Evolutionary conservation across 1,284 basidiomycete genomes (phyloP).

Genomic region (Fomitiporia mediterranea): DNA sequence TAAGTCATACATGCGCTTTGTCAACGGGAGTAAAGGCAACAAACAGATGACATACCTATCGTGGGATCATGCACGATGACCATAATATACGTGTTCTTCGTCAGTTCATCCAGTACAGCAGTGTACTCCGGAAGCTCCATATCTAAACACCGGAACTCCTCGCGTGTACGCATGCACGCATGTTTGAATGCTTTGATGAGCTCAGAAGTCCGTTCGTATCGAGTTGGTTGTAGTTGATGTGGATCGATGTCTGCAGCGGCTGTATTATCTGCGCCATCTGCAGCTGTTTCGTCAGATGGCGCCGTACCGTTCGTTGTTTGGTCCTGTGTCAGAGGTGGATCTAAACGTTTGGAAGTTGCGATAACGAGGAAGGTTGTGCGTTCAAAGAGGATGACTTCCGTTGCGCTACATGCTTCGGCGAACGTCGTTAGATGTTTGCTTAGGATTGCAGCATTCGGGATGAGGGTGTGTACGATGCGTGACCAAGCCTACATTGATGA

Average conservation of each 20-base stretch:
- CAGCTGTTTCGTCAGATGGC: constrained; percentile 22
- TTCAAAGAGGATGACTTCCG: constrained; percentile 95
- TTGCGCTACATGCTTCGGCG: constrained; percentile 80
- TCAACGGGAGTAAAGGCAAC: neutral
- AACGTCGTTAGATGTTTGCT: constrained; percentile 83
- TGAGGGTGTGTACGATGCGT: constrained; percentile 92
- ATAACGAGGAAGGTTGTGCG: constrained; percentile 97
- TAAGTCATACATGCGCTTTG: too few species aligned
- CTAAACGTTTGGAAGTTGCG: constrained; percentile 55
- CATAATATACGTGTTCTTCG: constrained; percentile 91
- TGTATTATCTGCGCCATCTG: constrained; percentile 16
- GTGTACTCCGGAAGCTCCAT: constrained; percentile 82
- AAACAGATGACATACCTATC: constrained; percentile 56
- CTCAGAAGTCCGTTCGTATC: constrained; percentile 95
- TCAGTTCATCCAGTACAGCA: constrained; percentile 92
- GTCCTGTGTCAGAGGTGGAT: constrained; percentile 15
- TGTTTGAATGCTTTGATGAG: constrained; percentile 94
- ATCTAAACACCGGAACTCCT: constrained; percentile 78
- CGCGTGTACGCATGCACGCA: constrained; percentile 77
- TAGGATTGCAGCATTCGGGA: constrained; percentile 90
- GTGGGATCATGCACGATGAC: constrained; percentile 84
- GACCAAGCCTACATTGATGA: constrained; percentile 81
- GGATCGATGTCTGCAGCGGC: constrained; percentile 28
- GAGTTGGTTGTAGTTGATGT: constrained; percentile 64
- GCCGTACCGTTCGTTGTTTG: constrained; percentile 28